These are phyloP conservation scores for Naganishia onofrii DNA, from an alignment of 768 basidiomycete species.

Conservation along the genomic window DNA sequence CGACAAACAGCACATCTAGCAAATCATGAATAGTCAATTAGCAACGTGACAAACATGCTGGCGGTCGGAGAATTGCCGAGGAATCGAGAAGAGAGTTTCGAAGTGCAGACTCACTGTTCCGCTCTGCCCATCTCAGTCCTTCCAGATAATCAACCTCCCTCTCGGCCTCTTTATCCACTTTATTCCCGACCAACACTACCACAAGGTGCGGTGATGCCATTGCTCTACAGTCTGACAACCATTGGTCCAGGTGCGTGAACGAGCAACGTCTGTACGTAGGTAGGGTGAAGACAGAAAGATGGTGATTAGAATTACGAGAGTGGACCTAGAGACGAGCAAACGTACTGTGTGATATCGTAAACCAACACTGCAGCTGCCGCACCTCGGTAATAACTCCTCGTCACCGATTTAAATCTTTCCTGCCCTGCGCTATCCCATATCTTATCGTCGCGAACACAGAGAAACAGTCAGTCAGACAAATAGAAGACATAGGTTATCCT, in stretches of 20 bases:
- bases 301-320: neutral
- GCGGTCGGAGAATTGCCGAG: no score
- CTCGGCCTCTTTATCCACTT: slow-evolving; percentile 86
- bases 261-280: slow-evolving; percentile 67
- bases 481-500: neutral
- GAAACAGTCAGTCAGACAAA: no score
- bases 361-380: slow-evolving; percentile 57
- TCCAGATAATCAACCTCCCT: slow-evolving; percentile 94
- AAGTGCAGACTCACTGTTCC: slow-evolving; percentile 65
- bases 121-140: slow-evolving; percentile 91
- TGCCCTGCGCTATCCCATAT: slow-evolving; percentile 98
- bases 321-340: slow-evolving; percentile 55
- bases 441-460: slow-evolving; percentile 53
- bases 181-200: slow-evolving; percentile 73
- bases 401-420: slow-evolving; percentile 81
- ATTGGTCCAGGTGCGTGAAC: slow-evolving; percentile 75
- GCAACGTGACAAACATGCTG: no score
- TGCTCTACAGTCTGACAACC: slow-evolving; percentile 91
- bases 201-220: slow-evolving; percentile 88
- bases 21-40: no score
- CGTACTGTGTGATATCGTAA: slow-evolving; percentile 55
- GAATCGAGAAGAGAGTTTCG: neutral
- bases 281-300: neutral
- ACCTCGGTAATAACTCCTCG: slow-evolving; percentile 92
- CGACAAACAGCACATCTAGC: slow-evolving; percentile 85